Percentiles rank a stretch among this genome's conserved stretches.
Evolutionary conservation across 1,284 basidiomycete species (phyloP).

Genomic region (Kalmanozyma brasiliensis): DNA sequence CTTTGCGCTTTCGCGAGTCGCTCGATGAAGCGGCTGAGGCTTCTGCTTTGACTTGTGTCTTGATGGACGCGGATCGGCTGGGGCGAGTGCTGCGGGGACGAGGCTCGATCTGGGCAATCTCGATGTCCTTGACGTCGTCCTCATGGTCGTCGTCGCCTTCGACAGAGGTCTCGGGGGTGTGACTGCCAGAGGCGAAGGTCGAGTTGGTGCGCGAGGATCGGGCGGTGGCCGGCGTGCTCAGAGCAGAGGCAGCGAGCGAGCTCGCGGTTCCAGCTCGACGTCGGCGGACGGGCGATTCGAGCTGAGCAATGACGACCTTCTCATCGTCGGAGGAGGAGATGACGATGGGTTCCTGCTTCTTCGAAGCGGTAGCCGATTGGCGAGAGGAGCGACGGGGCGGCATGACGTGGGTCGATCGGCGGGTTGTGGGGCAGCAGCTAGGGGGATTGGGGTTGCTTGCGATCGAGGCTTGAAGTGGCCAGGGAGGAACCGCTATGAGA

Average conservation of each 20-base stretch:
- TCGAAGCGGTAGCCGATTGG: conserved; percentile 18
- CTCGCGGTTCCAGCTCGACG: conserved; percentile 19
- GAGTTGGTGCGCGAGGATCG: conserved; percentile 42
- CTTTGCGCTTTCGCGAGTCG: conserved; percentile 28
- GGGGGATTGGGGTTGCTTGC: background rate
- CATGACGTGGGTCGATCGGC: conserved; percentile 5
- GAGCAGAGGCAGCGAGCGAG: conserved; percentile 24
- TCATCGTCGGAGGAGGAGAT: conserved; percentile 39
- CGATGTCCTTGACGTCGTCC: conserved; percentile 14
- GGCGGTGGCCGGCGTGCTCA: conserved; percentile 29
- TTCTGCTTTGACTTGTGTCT: conserved; percentile 3
- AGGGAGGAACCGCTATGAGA: too few relatives aligned
- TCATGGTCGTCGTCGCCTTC: conserved; percentile 29
- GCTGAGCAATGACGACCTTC: background rate
- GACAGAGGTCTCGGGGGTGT: conserved; percentile 48
- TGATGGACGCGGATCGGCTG: conserved; percentile 27
- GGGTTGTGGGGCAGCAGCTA: background rate
- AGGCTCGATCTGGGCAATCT: background rate
- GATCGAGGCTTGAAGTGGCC: too few relatives aligned
- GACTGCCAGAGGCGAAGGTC: conserved; percentile 37
- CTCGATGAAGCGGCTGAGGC: background rate
- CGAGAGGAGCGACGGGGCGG: conserved; percentile 39
- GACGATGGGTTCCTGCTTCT: conserved; percentile 18
- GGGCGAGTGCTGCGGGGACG: conserved; percentile 10
- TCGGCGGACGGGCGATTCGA: conserved; percentile 7